Percentiles rank a stretch among this genome's conserved stretches.
These are phyloP conservation scores for Primulina huaijiensis DNA, from an alignment of 257 asterid species.

Conservation along the genomic window DNA sequence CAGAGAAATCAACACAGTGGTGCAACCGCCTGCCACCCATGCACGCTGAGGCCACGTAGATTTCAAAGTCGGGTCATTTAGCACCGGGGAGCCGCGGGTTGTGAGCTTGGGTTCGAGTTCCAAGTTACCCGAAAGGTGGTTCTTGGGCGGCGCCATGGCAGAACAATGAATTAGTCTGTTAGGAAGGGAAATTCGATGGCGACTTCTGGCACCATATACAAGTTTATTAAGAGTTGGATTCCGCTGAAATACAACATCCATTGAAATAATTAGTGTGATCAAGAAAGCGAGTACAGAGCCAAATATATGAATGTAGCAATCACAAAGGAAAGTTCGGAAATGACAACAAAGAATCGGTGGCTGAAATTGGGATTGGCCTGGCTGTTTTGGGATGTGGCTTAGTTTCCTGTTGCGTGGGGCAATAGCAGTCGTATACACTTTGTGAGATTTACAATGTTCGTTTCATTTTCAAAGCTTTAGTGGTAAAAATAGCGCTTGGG, in stretches of 20 bases:
- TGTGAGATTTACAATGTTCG: not conserved
- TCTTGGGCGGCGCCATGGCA: slow-evolving; percentile 33
- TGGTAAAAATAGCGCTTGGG: not conserved
- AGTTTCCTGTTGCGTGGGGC: not conserved
- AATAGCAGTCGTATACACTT: not conserved
- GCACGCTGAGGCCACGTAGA: slow-evolving; percentile 86
- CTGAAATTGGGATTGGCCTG: not conserved
- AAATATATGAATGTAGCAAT: not conserved
- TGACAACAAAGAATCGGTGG: not conserved
- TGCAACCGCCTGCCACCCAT: slow-evolving; percentile 71
- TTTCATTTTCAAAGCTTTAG: not conserved
- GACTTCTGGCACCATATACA: slow-evolving; percentile 19
- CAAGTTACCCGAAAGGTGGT: slow-evolving; percentile 26
- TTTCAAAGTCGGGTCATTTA: slow-evolving; percentile 48
- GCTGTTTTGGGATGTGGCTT: not conserved
- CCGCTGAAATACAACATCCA: slow-evolving; percentile 34
- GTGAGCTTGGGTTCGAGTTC: slow-evolving; percentile 11
- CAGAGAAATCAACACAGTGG: slow-evolving; percentile 60
- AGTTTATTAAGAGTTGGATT: slow-evolving; percentile 24
- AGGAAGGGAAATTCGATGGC: slow-evolving; percentile 18
- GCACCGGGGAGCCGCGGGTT: slow-evolving; percentile 28
- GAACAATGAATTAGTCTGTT: slow-evolving; percentile 31
- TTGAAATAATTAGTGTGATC: slow-evolving; percentile 1
- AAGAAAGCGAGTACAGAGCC: not conserved
- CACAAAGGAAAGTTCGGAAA: not conserved